phyloP scores from a whole-genome alignment of 2,329 filamentous ascomycete species.

The Biscogniauxia marginata region DNA sequence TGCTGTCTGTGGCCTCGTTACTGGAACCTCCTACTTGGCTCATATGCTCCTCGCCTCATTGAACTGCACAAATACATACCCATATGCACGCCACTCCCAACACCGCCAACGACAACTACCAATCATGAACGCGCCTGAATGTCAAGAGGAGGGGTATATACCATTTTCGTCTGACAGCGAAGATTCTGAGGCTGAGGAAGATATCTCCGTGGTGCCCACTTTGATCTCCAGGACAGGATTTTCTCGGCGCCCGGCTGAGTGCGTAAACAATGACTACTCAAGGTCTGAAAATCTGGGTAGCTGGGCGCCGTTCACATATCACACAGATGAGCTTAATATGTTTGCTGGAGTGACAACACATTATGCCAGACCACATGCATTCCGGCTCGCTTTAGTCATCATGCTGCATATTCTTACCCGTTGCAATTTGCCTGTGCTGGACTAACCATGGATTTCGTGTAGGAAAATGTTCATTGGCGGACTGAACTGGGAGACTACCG shows the following conservation, averaged over 20 bases:
- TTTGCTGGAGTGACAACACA: conserved; percentile 21
- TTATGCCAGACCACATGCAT: conserved; percentile 13
- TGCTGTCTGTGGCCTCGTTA: conserved; percentile 34
- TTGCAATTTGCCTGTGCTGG: conserved; percentile 8
- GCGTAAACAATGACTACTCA: conserved; percentile 22
- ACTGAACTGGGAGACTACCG: conserved; percentile 98
- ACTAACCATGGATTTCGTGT: conserved; percentile 33
- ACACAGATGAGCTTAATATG: conserved; percentile 12
- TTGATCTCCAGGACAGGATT: conserved; percentile 9
- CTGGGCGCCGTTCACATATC: conserved; percentile 7
- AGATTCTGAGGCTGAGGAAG: conserved; percentile 9
- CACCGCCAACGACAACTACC: conserved; percentile 16
- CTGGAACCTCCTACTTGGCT: conserved; percentile 21
- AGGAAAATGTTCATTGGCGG: conserved; percentile 99
- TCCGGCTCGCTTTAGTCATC: conserved; percentile 9
- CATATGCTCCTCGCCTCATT: conserved; percentile 21
- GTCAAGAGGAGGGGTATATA: conserved; percentile 20
- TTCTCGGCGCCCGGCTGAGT: conserved; percentile 13
- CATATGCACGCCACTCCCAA: conserved; percentile 11
- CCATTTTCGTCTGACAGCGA: conserved; percentile 17
- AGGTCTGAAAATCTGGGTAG: conserved; percentile 14
- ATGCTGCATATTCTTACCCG: conserved; percentile 4
- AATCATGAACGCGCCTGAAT: conserved; percentile 12
- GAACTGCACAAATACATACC: conserved; percentile 18
- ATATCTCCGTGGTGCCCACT: conserved; percentile 17